Evolutionary conservation across 1,284 basidiomycete genomes (phyloP), one percentile per base, ranked within the genome.

Genomic region (Wallemia mellicola): DNA sequence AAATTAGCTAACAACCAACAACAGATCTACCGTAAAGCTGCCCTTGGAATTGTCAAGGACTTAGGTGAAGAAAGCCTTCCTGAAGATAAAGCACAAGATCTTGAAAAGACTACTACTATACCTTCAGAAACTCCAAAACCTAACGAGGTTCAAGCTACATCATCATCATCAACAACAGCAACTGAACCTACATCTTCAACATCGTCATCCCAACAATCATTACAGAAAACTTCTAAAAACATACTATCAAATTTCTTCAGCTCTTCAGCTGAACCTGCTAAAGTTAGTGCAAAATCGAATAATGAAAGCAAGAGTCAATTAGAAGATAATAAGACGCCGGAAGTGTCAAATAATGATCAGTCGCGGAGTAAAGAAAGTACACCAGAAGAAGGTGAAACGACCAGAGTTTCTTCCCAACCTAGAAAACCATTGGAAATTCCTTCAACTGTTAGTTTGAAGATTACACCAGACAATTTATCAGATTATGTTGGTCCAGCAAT

Each of bases 1-100:
- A 19, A n/a, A 59, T 61, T 15, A 25, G 24, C 11, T 38, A 30
- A 27, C 59, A 9, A 24, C 28, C 24, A 57, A 56, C 28, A n/a
- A 57, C 70, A 94, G 87, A 91, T 98, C 61, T 98, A 92, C 71
- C 81, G 94, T 63, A 99, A 99, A 71, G 86, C 92, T 2, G 91
- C 92, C 0, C 76, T 94, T 64, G 86, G 84, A 69, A 80, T 98
- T 62, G 87, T 98, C 2, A 77, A 82, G 65, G 86, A 95, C 63
- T 77, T 95, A 19, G 91, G 91, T 33, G 92, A 95, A 68, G 79
- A 82, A 1, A 79, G 77, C 0, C 79, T 95, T 66, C 85, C 88
- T 0, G 91, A 95, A 65, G 76, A 76, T 57, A 64, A 64, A 1
- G 64, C 66, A 26, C 58, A 63, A 22, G 38, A 48, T 48, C 5